Conservation (phyloP, 2,329 filamentous ascomycete species). For the Fusarium sp. region DNA sequence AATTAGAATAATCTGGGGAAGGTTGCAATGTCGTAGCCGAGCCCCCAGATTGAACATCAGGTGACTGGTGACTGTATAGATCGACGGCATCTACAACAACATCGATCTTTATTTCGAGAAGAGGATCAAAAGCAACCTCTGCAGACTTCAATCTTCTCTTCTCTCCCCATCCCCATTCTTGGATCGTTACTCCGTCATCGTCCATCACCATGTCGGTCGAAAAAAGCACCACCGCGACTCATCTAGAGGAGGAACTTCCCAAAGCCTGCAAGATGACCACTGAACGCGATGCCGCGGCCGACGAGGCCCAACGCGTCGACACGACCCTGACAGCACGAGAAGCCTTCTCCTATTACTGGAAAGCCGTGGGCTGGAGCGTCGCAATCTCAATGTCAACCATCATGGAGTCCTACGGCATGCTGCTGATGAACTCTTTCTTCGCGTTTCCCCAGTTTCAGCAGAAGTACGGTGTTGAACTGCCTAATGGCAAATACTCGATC, state of each 20-base stretch:
- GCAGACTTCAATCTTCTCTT: not conserved
- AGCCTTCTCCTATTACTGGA: not conserved
- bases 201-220: not conserved
- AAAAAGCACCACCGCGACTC: not conserved
- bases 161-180: not conserved
- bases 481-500: not conserved
- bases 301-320: not conserved
- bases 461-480: not conserved
- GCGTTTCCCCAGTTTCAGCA: not conserved
- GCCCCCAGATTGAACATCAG: not conserved
- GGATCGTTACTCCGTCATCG: not conserved
- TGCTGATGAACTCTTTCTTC: not conserved
- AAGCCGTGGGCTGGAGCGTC: not conserved
- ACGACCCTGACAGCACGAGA: not conserved
- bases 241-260: not conserved
- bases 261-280: not conserved
- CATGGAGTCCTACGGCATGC: not conserved
- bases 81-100: not conserved
- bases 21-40: not conserved
- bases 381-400: not conserved
- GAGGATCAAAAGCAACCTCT: not conserved
- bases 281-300: not conserved
- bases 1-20: not conserved
- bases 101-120: not conserved
- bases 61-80: not conserved